A percentile compares a stretch with the other conserved stretches of the same genome.
Conservation (phyloP, 176 grass and related monocot genomes). For the Paspalum vaginatum region DNA sequence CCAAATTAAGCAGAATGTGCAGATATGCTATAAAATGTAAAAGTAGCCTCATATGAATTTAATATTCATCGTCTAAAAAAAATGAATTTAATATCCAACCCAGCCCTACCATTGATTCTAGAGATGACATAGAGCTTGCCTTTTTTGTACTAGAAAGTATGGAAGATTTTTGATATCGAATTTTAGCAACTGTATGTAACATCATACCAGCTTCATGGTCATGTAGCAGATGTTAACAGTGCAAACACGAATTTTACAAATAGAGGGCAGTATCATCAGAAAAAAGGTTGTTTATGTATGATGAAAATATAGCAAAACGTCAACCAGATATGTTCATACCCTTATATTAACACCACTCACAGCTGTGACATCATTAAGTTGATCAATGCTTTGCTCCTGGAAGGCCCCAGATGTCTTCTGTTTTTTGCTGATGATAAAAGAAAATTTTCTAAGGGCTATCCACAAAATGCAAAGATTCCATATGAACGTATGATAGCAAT, state of each 20-base stretch:
- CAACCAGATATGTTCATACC: slow-evolving; percentile 51
- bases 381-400: slow-evolving; percentile 95
- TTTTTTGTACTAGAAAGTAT: not conserved
- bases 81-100: not conserved
- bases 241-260: not conserved
- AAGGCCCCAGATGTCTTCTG: slow-evolving; percentile 85
- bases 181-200: not conserved
- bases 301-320: slow-evolving; percentile 25
- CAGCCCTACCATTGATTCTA: not conserved
- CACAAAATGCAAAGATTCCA: slow-evolving; percentile 31
- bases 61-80: too few relatives aligned
- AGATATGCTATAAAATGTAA: not conserved
- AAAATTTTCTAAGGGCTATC: slow-evolving; percentile 34
- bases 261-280: not conserved
- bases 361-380: slow-evolving; percentile 98
- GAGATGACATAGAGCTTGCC: not conserved
- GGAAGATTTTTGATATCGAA: not conserved
- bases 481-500: not conserved
- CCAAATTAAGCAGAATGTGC: not conserved
- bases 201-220: not conserved
- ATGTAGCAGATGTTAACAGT: slow-evolving; percentile 9
- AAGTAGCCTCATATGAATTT: slow-evolving; percentile 7
- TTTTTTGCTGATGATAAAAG: slow-evolving; percentile 75
- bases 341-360: slow-evolving; percentile 98
- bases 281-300: not conserved